Conservation (phyloP, 129 eudicot species). For the Pulicaria dysenterica region DNA sequence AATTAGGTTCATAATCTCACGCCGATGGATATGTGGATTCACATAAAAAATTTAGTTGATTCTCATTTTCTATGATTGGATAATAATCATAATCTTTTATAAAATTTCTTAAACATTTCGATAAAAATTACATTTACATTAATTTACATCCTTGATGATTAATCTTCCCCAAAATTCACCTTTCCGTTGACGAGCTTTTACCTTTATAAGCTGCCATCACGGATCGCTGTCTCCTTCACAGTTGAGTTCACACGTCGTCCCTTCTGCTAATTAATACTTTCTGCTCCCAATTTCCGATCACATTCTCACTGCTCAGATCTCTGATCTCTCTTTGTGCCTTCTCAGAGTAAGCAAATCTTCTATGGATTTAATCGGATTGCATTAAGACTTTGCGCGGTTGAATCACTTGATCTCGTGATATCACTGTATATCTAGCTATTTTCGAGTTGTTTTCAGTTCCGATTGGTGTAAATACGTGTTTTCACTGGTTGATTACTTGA, state of each 20-base stretch:
- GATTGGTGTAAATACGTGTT: background rate
- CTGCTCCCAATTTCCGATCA: slow-evolving; percentile 24
- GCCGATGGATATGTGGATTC: too few relatives aligned
- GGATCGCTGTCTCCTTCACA: slow-evolving; percentile 32
- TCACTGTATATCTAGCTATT: slow-evolving; percentile 1
- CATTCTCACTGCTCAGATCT: slow-evolving; percentile 28
- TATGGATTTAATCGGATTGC: background rate
- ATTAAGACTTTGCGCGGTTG: background rate
- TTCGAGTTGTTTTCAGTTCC: slow-evolving; percentile 8
- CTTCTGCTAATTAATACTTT: slow-evolving; percentile 10
- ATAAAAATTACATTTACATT: too few relatives aligned
- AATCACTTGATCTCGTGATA: slow-evolving; percentile 21
- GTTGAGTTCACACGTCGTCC: slow-evolving; percentile 18
- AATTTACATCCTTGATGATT: background rate
- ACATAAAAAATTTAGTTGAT: too few relatives aligned
- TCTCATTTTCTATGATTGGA: too few relatives aligned
- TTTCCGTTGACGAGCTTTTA: slow-evolving; percentile 30
- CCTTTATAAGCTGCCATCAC: slow-evolving; percentile 24
- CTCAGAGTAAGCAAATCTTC: slow-evolving; percentile 17
- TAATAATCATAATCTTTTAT: too few relatives aligned
- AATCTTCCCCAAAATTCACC: slow-evolving; percentile 15
- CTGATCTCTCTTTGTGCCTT: background rate
- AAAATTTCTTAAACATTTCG: too few relatives aligned
- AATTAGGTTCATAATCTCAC: too few relatives aligned
- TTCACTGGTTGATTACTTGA: background rate